Evolutionary conservation across 2,329 filamentous ascomycete genomes (phyloP).

Genomic region (Venturia pyrina): DNA sequence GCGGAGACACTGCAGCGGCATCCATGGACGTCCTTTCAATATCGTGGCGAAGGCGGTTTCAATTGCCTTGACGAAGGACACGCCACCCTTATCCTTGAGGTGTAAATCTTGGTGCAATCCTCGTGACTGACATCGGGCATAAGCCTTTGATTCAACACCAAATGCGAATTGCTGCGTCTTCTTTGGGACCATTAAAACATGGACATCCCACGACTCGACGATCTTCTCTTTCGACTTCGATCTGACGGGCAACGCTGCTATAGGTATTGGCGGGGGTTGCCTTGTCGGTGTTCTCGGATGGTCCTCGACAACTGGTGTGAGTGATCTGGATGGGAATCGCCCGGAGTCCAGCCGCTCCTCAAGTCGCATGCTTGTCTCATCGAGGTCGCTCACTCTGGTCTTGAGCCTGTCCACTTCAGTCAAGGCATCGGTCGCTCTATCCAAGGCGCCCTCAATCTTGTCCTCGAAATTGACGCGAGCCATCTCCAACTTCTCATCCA

Average conservation of each 20-base stretch:
- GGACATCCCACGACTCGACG: conserved; percentile 26
- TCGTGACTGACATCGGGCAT: conserved; percentile 27
- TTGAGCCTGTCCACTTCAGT: conserved; percentile 7
- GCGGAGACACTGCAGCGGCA: conserved; percentile 29
- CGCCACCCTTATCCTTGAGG: conserved; percentile 27
- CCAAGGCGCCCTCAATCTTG: conserved; percentile 12
- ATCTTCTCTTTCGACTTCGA: conserved; percentile 23
- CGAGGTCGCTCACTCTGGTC: conserved; percentile 8
- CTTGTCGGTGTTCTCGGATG: neutral
- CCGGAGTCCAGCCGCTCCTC: conserved; percentile 12
- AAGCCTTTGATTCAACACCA: conserved; percentile 28
- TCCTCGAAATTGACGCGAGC: conserved; percentile 9
- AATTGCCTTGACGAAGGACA: conserved; percentile 26
- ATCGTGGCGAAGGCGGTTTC: conserved; percentile 27
- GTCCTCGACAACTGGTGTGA: conserved; percentile 8
- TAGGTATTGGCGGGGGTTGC: neutral
- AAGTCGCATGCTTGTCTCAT: conserved; percentile 11
- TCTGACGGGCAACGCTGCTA: conserved; percentile 24
- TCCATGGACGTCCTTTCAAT: conserved; percentile 29
- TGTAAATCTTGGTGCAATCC: conserved; percentile 29
- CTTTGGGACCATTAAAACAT: conserved; percentile 28
- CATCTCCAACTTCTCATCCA: conserved; percentile 13
- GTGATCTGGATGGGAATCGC: conserved; percentile 6
- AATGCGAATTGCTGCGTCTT: conserved; percentile 28
- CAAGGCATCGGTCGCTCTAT: conserved; percentile 9